Evolutionary conservation across 306 rosid genomes (phyloP).

Genomic region (Oxytropis ochrocephala): DNA sequence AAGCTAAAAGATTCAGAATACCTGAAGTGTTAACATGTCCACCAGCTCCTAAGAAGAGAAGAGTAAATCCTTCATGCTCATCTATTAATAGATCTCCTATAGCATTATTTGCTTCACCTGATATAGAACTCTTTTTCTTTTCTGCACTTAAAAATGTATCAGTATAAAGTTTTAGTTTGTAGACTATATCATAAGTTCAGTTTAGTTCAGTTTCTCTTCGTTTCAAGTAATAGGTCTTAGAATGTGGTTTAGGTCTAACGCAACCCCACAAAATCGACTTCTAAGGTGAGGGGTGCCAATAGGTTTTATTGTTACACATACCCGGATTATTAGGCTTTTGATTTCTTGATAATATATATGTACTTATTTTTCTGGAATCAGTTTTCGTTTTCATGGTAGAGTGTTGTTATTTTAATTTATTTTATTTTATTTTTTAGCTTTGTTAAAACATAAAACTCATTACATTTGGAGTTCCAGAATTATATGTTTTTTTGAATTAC

Average conservation of each 20-base stretch:
- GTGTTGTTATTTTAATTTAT: no score
- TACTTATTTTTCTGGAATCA: no score
- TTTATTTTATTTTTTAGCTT: no score
- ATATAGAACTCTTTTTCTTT: constrained; percentile 46
- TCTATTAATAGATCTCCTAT: constrained; percentile 31
- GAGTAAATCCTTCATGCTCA: constrained; percentile 12
- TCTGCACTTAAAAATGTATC: constrained; percentile 30
- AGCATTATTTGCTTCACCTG: constrained; percentile 46
- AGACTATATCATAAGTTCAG: constrained; percentile 4
- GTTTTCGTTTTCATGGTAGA: no score
- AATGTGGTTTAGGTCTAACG: no score
- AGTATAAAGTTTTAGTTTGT: background rate
- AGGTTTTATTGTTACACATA: background rate
- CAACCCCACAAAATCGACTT: no score
- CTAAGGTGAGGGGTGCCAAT: no score
- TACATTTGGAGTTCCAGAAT: no score
- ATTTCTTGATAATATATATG: no score
- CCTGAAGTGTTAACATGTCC: constrained; percentile 45
- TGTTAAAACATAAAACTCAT: no score
- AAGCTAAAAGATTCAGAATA: constrained; percentile 42
- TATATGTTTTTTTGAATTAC: no score
- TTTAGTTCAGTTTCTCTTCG: background rate
- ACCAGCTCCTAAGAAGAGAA: constrained; percentile 60
- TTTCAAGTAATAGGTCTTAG: background rate
- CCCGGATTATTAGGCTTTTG: background rate